Conservation (phyloP, 2,329 filamentous ascomycete genomes). For the Xylaria sp. region DNA sequence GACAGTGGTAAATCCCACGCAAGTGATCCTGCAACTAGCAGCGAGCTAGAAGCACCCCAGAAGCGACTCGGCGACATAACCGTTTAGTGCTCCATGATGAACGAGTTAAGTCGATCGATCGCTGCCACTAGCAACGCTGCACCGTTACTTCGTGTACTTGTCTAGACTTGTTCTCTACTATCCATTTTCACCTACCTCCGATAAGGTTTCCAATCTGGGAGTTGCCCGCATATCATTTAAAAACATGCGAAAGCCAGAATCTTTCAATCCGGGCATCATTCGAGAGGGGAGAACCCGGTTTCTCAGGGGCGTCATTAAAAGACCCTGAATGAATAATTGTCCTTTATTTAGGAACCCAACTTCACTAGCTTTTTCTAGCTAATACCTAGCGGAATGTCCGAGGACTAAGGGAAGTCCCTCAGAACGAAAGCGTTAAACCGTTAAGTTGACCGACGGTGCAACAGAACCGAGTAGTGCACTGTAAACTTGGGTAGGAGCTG, state of each 20-base stretch:
- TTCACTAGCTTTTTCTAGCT: neutral
- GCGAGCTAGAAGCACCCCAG: slow-evolving; percentile 33
- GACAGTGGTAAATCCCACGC: slow-evolving; percentile 21
- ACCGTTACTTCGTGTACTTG: slow-evolving; percentile 7
- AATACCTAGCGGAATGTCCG: neutral
- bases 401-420: neutral
- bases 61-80: slow-evolving; percentile 23
- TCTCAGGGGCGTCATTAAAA: neutral
- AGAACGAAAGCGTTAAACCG: neutral
- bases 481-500: neutral
- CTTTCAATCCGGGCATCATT: neutral
- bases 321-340: neutral
- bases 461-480: neutral
- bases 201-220: neutral
- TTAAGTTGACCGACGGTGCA: neutral
- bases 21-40: slow-evolving; percentile 24
- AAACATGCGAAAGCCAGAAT: neutral
- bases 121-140: slow-evolving; percentile 15
- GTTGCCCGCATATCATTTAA: slow-evolving; percentile 1
- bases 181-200: neutral
- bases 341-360: neutral
- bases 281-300: neutral
- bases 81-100: slow-evolving; percentile 17
- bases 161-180: neutral
- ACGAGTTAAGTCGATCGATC: slow-evolving; percentile 26